Conservation (phyloP, 768 basidiomycete genomes). For the Macrocybe gigantea region DNA sequence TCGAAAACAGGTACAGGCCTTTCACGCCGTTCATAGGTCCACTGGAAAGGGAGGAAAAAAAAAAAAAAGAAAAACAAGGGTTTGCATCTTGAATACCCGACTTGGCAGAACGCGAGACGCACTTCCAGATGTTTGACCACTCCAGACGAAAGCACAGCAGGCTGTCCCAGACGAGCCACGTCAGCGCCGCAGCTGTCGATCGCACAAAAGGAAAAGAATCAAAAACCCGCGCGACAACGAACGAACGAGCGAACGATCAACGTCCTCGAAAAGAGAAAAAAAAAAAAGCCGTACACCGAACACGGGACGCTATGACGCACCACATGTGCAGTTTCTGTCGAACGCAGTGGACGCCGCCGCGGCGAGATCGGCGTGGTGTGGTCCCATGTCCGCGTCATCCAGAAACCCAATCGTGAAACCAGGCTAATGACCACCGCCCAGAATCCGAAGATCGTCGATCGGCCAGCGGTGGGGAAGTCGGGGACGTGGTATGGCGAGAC, state of each 20-base stretch:
- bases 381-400: too few relatives aligned
- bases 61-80: neutral
- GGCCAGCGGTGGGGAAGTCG: too few relatives aligned
- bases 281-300: too few relatives aligned
- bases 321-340: neutral
- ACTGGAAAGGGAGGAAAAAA: neutral
- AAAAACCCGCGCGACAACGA: neutral
- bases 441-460: too few relatives aligned
- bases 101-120: neutral
- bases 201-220: neutral
- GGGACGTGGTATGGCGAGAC: too few relatives aligned
- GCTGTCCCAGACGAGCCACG: conserved; percentile 6
- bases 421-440: too few relatives aligned
- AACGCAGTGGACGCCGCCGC: neutral
- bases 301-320: neutral
- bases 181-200: conserved; percentile 7
- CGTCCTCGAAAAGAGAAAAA: neutral
- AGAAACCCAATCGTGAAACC: too few relatives aligned
- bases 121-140: conserved; percentile 9
- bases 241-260: neutral
- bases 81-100: neutral
- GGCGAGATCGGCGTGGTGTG: neutral
- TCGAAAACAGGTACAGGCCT: conserved; percentile 7
- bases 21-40: conserved; percentile 4
- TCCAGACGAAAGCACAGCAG: conserved; percentile 5